These are phyloP conservation scores for Domatiomyces catenatus DNA, from an alignment of 2,329 filamentous ascomycete genomes.

Conservation along the genomic window DNA sequence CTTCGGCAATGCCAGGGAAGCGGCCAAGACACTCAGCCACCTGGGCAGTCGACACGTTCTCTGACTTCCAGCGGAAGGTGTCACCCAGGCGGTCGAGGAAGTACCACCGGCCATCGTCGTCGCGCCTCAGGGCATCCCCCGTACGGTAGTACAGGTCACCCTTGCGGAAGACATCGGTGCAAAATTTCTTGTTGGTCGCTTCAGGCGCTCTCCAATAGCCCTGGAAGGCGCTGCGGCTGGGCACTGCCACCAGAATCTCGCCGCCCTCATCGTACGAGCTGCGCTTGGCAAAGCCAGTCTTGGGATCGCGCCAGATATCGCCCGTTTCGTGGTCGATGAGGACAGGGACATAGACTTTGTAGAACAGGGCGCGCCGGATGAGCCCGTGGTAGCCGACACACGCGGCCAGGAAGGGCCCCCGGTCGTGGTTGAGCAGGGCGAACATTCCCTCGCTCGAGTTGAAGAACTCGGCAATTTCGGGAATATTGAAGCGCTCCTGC, in stretches of 20 bases:
- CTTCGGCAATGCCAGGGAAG: conserved; percentile 54
- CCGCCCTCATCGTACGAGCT: conserved; percentile 52
- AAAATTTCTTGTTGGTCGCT: conserved; percentile 58
- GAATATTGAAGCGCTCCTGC: conserved; percentile 23
- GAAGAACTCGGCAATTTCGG: conserved; percentile 57
- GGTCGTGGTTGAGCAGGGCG: conserved; percentile 42
- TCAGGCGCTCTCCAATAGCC: conserved; percentile 64
- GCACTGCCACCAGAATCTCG: conserved; percentile 56
- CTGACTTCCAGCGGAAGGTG: conserved; percentile 49
- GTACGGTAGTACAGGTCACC: conserved; percentile 74
- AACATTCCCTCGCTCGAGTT: conserved; percentile 62
- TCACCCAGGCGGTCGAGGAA: conserved; percentile 55
- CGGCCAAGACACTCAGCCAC: conserved; percentile 59
- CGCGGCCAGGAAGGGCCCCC: conserved; percentile 46
- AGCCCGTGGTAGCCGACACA: conserved; percentile 58
- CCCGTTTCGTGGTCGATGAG: conserved; percentile 53
- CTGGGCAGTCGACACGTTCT: conserved; percentile 70
- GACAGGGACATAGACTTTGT: conserved; percentile 48
- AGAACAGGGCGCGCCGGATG: conserved; percentile 38
- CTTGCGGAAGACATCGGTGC: conserved; percentile 55
- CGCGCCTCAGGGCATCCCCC: conserved; percentile 64
- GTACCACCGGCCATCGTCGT: conserved; percentile 54
- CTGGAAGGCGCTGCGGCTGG: conserved; percentile 54
- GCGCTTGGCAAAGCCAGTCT: conserved; percentile 51
- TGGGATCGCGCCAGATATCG: conserved; percentile 48